Conservation (phyloP, 2,329 filamentous ascomycete genomes). For the Ophiostoma sp. region DNA sequence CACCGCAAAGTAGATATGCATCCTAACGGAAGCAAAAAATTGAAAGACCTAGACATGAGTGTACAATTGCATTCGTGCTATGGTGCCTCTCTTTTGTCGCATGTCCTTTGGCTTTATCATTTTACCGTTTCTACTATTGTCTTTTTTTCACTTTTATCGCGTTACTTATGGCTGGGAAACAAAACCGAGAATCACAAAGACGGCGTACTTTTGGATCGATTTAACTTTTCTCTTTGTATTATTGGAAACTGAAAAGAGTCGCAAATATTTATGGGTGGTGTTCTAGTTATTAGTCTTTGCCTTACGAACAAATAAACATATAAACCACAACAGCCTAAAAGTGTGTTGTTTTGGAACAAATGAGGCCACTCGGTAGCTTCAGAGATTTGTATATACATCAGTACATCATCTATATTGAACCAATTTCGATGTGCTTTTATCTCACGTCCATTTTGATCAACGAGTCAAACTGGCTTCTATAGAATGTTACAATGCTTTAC, state of each 20-base stretch:
- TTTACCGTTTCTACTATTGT: constrained; percentile 3
- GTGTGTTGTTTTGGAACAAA: neutral
- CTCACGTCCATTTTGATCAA: too few relatives aligned
- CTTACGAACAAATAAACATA: neutral
- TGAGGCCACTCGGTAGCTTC: too few relatives aligned
- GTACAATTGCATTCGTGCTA: neutral
- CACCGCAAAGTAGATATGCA: neutral
- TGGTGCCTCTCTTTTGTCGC: neutral
- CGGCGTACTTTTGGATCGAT: constrained; percentile 18
- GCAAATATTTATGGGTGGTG: constrained; percentile 1
- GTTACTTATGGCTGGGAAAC: constrained; percentile 16
- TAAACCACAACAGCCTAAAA: neutral
- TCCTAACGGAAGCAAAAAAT: neutral
- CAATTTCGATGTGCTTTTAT: too few relatives aligned
- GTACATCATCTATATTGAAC: too few relatives aligned
- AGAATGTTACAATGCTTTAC: too few relatives aligned
- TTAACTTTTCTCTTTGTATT: neutral
- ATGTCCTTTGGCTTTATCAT: neutral
- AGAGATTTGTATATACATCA: too few relatives aligned
- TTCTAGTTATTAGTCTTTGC: neutral
- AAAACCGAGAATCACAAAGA: constrained; percentile 16
- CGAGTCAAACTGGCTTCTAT: too few relatives aligned
- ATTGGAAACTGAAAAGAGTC: neutral
- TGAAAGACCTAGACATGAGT: neutral
- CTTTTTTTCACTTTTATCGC: constrained; percentile 6